phyloP scores from a whole-genome alignment of 331 rosid genomes.

The Malus hybrid region DNA sequence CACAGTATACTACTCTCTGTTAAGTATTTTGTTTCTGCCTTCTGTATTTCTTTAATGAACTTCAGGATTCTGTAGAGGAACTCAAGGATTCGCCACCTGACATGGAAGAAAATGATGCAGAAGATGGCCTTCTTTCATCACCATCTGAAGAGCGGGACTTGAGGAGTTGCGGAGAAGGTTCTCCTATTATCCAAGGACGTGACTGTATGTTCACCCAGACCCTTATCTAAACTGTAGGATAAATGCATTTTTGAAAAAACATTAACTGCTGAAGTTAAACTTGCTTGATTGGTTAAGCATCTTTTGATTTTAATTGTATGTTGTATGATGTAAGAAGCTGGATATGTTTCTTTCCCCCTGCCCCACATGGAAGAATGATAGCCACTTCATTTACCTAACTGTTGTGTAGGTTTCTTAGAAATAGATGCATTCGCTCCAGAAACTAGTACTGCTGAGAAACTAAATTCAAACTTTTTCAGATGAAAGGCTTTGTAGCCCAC shows the following conservation, averaged over 20 bases:
- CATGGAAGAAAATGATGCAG: constrained; percentile 28
- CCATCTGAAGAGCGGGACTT: constrained; percentile 40
- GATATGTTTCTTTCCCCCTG: neutral
- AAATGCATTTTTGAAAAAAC: neutral
- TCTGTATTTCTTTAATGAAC: constrained; percentile 51
- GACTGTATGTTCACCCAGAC: constrained; percentile 7
- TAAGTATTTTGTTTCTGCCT: constrained; percentile 11
- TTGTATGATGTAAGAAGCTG: neutral
- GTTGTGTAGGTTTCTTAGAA: constrained; percentile 41
- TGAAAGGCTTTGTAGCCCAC: constrained; percentile 38
- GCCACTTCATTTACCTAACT: neutral
- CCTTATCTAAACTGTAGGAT: constrained; percentile 1
- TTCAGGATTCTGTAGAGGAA: constrained; percentile 45
- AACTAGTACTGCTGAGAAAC: constrained; percentile 21
- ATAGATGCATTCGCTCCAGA: constrained; percentile 14
- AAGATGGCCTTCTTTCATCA: constrained; percentile 43
- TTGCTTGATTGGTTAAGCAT: neutral
- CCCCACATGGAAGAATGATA: neutral
- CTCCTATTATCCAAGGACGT: constrained; percentile 16
- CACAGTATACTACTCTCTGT: constrained; percentile 5
- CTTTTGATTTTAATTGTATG: neutral
- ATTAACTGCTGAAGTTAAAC: neutral
- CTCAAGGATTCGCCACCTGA: constrained; percentile 22
- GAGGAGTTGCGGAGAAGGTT: constrained; percentile 41
- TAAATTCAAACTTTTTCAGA: constrained; percentile 29